phyloP scores from a whole-genome alignment of 1,284 basidiomycete species.

The Tetrapyrgos nigripes region DNA sequence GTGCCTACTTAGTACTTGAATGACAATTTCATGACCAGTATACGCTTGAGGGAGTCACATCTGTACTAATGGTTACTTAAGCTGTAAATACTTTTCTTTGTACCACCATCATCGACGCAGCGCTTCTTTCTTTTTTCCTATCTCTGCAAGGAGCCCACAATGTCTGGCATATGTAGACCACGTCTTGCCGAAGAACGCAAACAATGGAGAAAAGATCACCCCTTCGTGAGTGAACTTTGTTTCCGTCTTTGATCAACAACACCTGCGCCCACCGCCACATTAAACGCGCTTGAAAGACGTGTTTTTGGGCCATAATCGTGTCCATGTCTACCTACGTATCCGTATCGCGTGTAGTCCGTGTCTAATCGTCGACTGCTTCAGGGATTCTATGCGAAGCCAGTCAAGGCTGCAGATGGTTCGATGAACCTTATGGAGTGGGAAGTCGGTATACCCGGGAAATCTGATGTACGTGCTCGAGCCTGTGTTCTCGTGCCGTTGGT shows the following conservation, averaged over 20 bases:
- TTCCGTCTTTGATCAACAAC: slow-evolving; percentile 1
- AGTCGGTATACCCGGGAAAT: slow-evolving; percentile 92
- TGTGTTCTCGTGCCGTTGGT: slow-evolving; percentile 9
- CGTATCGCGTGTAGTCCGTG: background rate
- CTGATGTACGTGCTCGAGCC: slow-evolving; percentile 61
- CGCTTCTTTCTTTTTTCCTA: background rate
- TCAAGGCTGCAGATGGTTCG: slow-evolving; percentile 89
- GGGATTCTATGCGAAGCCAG: slow-evolving; percentile 97
- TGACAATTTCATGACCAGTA: background rate
- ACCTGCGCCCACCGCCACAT: background rate
- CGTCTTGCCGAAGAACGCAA: slow-evolving; percentile 96
- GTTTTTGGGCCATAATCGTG: background rate
- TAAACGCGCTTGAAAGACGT: background rate
- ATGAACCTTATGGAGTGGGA: slow-evolving; percentile 99
- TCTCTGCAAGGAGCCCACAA: slow-evolving; percentile 23
- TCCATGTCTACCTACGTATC: background rate
- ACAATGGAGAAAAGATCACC: slow-evolving; percentile 99
- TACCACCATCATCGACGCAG: slow-evolving; percentile 1
- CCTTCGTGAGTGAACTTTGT: slow-evolving; percentile 77
- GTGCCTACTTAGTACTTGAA: background rate
- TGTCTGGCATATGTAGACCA: slow-evolving; percentile 87
- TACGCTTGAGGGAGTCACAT: background rate
- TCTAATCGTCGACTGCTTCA: slow-evolving; percentile 37
- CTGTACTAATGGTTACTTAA: background rate
- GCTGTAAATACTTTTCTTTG: slow-evolving; percentile 1